Base-by-base conservation (phyloP, 2,329 filamentous ascomycete species). In the Hymenoscyphus salicellus region DNA sequence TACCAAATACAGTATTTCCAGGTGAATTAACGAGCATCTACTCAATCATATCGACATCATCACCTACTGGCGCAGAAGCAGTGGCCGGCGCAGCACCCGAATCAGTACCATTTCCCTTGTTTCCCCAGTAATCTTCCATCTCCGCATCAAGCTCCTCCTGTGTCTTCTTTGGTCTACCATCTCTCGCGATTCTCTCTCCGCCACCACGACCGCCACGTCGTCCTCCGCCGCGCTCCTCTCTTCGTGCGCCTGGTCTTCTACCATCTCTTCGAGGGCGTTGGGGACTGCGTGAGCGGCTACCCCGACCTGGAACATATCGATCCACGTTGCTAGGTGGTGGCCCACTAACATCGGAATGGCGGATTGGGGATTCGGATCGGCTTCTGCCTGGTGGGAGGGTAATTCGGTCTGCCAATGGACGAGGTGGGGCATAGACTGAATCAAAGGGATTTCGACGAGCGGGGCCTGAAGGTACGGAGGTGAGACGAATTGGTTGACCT, bases 111-210 rank as follows among this genome's bases (percentile, higher is more conserved):
- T 74, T 77, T 28, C 75, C 79, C 41, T 77, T 79, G n/a, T 73
- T 77, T 33, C 84, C 88, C 81, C 92, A 97, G 77, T 97, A 97
- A 75, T 97, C 92, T 33, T 89, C 92, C 93, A 97, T 97, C 79
- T 97, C 93, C n/a, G 91, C 92, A 76, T 97, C 93, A 49, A 97
- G 82, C 76, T 97, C 92, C 72, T 96, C 91, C 70, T 93, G 90
- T 0, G 93, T 97, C 84, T 96, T 97, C 78, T 87, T 89, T 1
- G 87, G 83, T 46, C 84, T 83, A 61, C 73, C 72, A 65, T 85
- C 83, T 20, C 80, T 81, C 57, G 80, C 80, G 36, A 72, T 66
- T 38, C 78, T 76, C 56, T 80, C 79, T 65, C 77, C 75, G 16
- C 75, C 75, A 17, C 75, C 75, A 41, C 81, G 79, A 26, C 77